phyloP scores from a whole-genome alignment of 331 rosid species.

The Cydonia oblonga region DNA sequence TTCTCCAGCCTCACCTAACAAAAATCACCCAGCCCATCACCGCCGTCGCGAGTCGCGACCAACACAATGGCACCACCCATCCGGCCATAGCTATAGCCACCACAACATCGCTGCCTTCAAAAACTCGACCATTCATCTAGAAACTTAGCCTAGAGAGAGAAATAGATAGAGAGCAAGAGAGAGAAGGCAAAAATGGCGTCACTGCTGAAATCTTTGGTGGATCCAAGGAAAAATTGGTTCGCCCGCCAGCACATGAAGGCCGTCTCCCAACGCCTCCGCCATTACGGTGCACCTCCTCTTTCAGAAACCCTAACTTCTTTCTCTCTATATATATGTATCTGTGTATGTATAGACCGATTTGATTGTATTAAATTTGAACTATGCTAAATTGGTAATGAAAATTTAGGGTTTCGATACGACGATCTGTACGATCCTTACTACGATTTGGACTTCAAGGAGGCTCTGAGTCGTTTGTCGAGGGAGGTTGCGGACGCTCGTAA shows the following conservation, averaged over 20 bases:
- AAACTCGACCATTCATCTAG: no score
- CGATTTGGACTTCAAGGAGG: slow-evolving; percentile 87
- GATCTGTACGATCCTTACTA: slow-evolving; percentile 79
- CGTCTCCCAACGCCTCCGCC: slow-evolving; percentile 59
- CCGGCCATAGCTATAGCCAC: no score
- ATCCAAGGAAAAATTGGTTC: slow-evolving; percentile 80
- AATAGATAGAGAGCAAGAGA: no score
- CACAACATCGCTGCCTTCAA: no score
- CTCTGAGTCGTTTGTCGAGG: slow-evolving; percentile 73
- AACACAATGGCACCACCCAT: no score
- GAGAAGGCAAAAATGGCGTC: slow-evolving; percentile 42
- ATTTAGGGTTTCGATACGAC: slow-evolving; percentile 79
- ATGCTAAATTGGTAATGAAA: not conserved
- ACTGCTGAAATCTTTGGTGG: slow-evolving; percentile 41
- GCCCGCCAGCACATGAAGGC: slow-evolving; percentile 84
- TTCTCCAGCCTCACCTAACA: no score
- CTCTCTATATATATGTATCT: not conserved
- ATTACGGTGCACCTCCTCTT: slow-evolving; percentile 40
- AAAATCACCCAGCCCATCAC: no score
- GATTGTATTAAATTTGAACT: not conserved
- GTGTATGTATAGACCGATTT: not conserved
- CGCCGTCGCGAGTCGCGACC: no score
- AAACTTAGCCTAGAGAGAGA: no score
- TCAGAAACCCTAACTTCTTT: not conserved
- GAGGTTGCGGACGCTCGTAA: slow-evolving; percentile 86